phyloP scores from a whole-genome alignment of 2,329 filamentous ascomycete genomes.

The Beauveria sp. region DNA sequence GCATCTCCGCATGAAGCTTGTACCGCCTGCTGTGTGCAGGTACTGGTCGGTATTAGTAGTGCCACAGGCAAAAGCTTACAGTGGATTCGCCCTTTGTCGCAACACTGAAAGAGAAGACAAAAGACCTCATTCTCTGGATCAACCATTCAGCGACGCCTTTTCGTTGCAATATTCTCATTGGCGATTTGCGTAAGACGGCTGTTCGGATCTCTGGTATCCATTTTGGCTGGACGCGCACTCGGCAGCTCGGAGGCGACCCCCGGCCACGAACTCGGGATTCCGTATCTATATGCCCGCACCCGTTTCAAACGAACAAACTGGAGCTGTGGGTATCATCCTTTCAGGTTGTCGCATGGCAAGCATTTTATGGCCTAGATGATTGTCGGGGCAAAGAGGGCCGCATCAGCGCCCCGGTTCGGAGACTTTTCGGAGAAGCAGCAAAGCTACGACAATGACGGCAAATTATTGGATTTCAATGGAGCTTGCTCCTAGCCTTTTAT shows the following conservation, averaged over 20 bases:
- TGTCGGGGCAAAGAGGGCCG: neutral
- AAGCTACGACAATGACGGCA: no score
- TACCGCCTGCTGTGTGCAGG: neutral
- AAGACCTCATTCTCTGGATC: no score
- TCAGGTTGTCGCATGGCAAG: neutral
- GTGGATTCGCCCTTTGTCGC: neutral
- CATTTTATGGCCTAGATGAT: neutral
- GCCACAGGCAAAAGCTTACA: neutral
- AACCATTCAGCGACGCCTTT: no score
- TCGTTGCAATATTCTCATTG: neutral
- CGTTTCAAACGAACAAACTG: neutral
- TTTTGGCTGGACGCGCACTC: neutral
- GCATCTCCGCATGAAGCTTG: neutral
- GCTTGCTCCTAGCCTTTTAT: neutral
- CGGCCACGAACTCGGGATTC: neutral
- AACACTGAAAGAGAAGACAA: no score
- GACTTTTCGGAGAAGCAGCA: slow-evolving; percentile 3
- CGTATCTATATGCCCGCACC: neutral
- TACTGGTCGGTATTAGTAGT: neutral
- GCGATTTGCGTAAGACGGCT: no score
- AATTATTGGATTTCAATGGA: slow-evolving; percentile 2
- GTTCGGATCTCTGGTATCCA: no score
- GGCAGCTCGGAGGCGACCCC: neutral
- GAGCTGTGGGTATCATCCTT: neutral
- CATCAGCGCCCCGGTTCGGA: neutral